A percentile compares a stretch with the other conserved stretches of the same genome.
These are phyloP conservation scores for Cercospora zeae-maydis DNA, from an alignment of 2,329 filamentous ascomycete genomes.

Conservation along the genomic window DNA sequence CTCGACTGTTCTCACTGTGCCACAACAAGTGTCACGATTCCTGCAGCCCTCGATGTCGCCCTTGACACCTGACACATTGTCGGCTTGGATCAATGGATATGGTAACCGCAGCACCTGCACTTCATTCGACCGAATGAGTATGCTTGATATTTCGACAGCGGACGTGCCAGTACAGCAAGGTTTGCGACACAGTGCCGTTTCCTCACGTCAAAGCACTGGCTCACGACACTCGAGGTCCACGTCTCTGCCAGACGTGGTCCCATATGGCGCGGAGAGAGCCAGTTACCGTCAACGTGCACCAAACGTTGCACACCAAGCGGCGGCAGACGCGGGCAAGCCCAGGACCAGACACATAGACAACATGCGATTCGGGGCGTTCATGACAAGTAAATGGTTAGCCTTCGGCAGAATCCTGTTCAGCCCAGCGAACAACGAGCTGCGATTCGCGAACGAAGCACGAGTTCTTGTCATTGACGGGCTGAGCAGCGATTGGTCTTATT, in stretches of 20 bases:
- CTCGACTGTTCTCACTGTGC: conserved; percentile 26
- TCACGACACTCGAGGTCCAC: conserved; percentile 32
- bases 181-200: conserved; percentile 21
- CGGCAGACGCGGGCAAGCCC: background rate
- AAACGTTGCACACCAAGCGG: background rate
- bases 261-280: background rate
- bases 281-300: background rate
- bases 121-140: conserved; percentile 18
- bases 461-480: conserved; percentile 78
- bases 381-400: conserved; percentile 82
- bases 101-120: conserved; percentile 40
- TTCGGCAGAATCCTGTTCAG: conserved; percentile 82
- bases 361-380: conserved; percentile 74
- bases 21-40: conserved; percentile 32
- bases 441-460: conserved; percentile 56
- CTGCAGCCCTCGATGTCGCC: conserved; percentile 33
- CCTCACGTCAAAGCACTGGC: conserved; percentile 29
- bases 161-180: background rate
- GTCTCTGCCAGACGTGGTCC: conserved; percentile 29
- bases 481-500: conserved; percentile 88
- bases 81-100: conserved; percentile 53
- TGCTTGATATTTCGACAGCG: background rate
- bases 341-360: conserved; percentile 35
- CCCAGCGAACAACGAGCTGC: conserved; percentile 68
- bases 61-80: conserved; percentile 51